Base-by-base conservation (phyloP, 768 basidiomycete genomes). In the Austroboletus festivus region DNA sequence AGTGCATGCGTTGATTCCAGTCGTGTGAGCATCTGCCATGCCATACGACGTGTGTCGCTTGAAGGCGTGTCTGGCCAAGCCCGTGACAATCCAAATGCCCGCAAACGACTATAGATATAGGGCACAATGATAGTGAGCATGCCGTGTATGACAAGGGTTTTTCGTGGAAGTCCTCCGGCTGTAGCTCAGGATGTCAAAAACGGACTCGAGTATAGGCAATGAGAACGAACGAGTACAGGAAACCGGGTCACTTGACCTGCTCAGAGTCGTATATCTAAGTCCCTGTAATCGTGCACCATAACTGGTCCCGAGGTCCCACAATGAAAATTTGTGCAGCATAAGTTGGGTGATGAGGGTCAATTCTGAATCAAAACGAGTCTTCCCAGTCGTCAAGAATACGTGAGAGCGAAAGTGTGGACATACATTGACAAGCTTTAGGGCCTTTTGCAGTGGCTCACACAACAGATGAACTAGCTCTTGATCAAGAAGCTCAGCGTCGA, bases 41-140 rank as follows among this genome's bases (percentile, higher is more conserved):
- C 75, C 62, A 78, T 82, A 28, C 86, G 80, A 34, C 88, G 76
- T 53, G 72, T 72, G 67, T 93, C 89, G 38, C 81, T 83, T 23
- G 85, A 81, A 3, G 93, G 93, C 3, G 87, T 80, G 63, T 96
- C 93, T 1, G 93, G 92, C 93, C 93, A 96, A 37, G 93, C 83
- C 53, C 74, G 73, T 2, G 90, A 90, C 19, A 96, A 73, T 1
- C 91, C 92, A 63, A 88, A 75, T 3, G 76, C 62, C 31, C 89
- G 81, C 41, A 94, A 58, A 42, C 89, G 86, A 34, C 75, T 77
- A 61, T 92, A 83, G 5, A 93, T 48, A 61, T 96, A 96, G 1
- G 90, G 89, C 2, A 86, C 60, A 34, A 93, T 55, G 30, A 93
- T 74, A 0, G 90, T 90, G 43, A 94, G 68, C 9, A 77, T 55